Conservation (phyloP, 2,329 filamentous ascomycete genomes). For the Pleoardoris graminearum region DNA sequence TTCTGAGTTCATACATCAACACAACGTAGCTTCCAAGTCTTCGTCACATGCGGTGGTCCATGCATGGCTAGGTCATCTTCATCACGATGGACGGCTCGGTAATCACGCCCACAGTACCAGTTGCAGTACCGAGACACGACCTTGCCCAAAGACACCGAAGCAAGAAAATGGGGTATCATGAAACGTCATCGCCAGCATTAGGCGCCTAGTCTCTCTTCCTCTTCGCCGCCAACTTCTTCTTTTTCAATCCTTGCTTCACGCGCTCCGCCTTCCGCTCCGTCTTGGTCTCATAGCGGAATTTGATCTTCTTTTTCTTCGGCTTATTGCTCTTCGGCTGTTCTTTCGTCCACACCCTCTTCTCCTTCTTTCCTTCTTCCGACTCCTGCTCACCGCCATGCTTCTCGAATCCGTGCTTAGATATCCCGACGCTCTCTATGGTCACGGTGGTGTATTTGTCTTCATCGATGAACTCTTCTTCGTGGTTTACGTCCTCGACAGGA, state of each 20-base stretch:
- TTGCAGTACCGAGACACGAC: too few relatives aligned
- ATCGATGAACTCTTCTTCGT: constrained; percentile 93
- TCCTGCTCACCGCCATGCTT: constrained; percentile 47
- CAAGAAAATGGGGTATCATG: too few relatives aligned
- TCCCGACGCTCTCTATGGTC: constrained; percentile 84
- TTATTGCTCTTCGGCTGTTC: constrained; percentile 48
- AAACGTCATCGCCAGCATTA: too few relatives aligned
- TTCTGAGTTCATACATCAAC: too few relatives aligned
- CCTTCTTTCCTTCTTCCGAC: constrained; percentile 24
- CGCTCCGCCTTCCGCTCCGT: constrained; percentile 69
- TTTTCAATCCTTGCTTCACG: constrained; percentile 68
- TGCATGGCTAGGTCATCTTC: too few relatives aligned
- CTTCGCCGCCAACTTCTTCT: constrained; percentile 68
- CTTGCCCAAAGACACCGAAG: too few relatives aligned
- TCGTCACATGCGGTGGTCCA: too few relatives aligned
- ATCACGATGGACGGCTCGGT: too few relatives aligned
- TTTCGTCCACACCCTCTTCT: constrained; percentile 53
- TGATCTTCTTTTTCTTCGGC: constrained; percentile 81
- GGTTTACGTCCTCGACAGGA: constrained; percentile 65
- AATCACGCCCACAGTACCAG: too few relatives aligned
- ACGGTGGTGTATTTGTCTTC: constrained; percentile 96
- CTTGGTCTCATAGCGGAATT: constrained; percentile 92
- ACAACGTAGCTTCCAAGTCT: too few relatives aligned
- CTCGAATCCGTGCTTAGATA: constrained; percentile 73
- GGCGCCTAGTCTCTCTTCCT: too few relatives aligned